Evolutionary conservation across 176 grass and related monocot genomes (phyloP).

Genomic region (bread wheat (Triticum aestivum)): DNA sequence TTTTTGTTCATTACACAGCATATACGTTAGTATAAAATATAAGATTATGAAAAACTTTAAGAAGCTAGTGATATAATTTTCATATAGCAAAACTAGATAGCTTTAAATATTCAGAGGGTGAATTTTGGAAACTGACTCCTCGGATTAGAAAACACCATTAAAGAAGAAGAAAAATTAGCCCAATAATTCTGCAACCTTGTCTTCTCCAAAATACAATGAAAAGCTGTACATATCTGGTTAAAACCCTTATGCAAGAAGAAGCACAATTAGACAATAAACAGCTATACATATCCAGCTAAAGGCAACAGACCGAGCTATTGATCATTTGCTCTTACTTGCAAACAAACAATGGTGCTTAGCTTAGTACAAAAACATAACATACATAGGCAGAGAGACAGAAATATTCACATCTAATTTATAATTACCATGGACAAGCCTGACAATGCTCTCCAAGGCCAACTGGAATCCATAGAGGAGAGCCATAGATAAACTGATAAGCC

Average conservation of each 20-base stretch:
- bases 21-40: background rate
- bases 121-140: background rate
- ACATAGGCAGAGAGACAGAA: background rate
- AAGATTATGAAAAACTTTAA: background rate
- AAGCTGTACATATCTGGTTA: background rate
- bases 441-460: background rate
- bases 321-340: background rate
- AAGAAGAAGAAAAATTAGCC: background rate
- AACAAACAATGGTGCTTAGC: background rate
- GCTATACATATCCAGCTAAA: constrained; percentile 2
- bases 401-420: background rate
- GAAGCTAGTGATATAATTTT: background rate
- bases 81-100: background rate
- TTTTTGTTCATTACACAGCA: background rate
- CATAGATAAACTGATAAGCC: background rate
- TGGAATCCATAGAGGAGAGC: background rate
- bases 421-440: background rate
- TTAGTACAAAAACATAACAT: background rate
- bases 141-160: background rate
- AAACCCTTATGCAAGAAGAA: background rate
- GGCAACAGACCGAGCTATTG: background rate
- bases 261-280: background rate
- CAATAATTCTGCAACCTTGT: background rate
- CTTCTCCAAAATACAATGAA: background rate
- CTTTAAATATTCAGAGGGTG: background rate